phyloP scores from a whole-genome alignment of 306 rosid genomes.

The Cyclanthera cordifolia region DNA sequence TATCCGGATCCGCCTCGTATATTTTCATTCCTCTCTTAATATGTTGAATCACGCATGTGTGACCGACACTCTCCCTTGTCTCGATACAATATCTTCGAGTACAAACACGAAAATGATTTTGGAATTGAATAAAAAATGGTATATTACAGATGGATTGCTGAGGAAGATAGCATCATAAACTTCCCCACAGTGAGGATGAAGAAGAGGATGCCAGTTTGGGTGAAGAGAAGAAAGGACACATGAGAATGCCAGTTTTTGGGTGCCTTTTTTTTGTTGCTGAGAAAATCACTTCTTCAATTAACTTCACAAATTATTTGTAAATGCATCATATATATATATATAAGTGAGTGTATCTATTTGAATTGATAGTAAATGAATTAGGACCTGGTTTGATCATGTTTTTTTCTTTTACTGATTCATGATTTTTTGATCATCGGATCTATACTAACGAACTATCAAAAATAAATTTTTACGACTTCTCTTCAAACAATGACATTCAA shows the following conservation, averaged over 20 bases:
- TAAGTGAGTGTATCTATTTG: not conserved
- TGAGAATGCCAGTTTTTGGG: not conserved
- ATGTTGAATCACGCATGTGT: too few relatives aligned
- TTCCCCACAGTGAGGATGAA: slow-evolving; percentile 22
- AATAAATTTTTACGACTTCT: too few relatives aligned
- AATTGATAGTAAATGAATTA: not conserved
- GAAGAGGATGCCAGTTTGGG: slow-evolving; percentile 21
- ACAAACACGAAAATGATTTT: not conserved
- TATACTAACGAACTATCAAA: too few relatives aligned
- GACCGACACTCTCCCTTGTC: not conserved
- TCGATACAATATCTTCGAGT: not conserved
- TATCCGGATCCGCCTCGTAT: too few relatives aligned
- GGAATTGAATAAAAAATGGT: not conserved
- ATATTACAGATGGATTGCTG: slow-evolving; percentile 12
- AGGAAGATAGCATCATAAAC: slow-evolving; percentile 16
- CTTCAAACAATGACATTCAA: too few relatives aligned
- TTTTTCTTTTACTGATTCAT: too few relatives aligned
- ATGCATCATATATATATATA: too few relatives aligned
- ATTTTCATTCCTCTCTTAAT: too few relatives aligned
- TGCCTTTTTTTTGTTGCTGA: not conserved
- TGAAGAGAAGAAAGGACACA: slow-evolving; percentile 1
- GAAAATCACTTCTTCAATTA: not conserved
- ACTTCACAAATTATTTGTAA: slow-evolving; percentile 1
- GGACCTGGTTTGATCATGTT: too few relatives aligned
- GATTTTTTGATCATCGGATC: too few relatives aligned